Evolutionary conservation across 805 yeast genomes (phyloP).

Genomic region (Lipomyces mesembrius): DNA sequence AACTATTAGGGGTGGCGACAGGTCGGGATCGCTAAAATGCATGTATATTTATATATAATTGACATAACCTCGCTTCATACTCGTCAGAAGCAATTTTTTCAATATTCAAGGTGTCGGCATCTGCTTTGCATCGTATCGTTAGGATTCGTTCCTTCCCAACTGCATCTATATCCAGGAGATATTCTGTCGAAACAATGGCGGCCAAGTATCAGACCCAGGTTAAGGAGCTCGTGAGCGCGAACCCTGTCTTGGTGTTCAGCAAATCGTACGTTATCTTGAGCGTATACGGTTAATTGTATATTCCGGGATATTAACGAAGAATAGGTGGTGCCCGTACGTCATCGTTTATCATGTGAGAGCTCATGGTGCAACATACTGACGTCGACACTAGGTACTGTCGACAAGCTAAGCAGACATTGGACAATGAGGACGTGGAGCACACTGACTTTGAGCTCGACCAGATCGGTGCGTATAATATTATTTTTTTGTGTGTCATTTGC

Average conservation of each 20-base stretch:
- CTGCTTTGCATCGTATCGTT: background rate
- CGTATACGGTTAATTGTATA: conserved; percentile 38
- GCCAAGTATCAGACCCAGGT: conserved; percentile 42
- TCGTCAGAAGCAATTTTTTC: background rate
- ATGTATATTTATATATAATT: background rate
- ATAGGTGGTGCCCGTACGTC: conserved; percentile 36
- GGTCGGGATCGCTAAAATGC: too few relatives aligned
- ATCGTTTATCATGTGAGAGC: background rate
- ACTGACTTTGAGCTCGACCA: conserved; percentile 44
- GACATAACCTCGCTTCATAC: background rate
- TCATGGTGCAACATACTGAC: conserved; percentile 17
- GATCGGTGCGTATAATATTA: conserved; percentile 21
- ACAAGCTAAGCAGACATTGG: conserved; percentile 52
- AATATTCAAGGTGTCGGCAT: conserved; percentile 11
- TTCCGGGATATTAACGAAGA: conserved; percentile 30
- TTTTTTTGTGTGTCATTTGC: conserved; percentile 35
- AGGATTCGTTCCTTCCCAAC: conserved; percentile 16
- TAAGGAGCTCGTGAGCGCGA: conserved; percentile 63
- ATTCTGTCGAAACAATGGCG: conserved; percentile 25
- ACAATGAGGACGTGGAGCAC: conserved; percentile 52
- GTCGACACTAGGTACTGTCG: conserved; percentile 46
- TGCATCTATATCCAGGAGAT: background rate
- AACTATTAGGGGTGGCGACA: too few relatives aligned
- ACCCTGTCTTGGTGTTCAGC: conserved; percentile 79
- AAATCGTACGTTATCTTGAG: conserved; percentile 68